Conservation (phyloP, 176 grass and related monocot genomes). For the Oryza nivara region DNA sequence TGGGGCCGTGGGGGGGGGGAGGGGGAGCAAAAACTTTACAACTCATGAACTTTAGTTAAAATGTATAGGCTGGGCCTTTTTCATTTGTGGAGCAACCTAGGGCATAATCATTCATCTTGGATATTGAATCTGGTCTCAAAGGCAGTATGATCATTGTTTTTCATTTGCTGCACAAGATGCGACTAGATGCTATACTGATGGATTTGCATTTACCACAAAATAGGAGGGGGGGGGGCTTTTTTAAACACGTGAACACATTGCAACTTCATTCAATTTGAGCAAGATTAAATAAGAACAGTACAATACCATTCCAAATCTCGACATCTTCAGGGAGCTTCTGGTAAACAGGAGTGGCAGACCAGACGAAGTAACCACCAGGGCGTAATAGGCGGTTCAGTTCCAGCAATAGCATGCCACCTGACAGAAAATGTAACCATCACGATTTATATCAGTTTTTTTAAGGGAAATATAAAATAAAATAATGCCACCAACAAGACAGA, state of each 20-base stretch:
- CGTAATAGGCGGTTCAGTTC: slow-evolving; percentile 92
- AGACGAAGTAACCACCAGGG: slow-evolving; percentile 95
- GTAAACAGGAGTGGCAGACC: slow-evolving; percentile 99
- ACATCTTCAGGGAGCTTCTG: slow-evolving; percentile 85
- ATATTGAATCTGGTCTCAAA: neutral
- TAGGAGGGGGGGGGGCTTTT: neutral
- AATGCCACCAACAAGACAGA: slow-evolving; percentile 41
- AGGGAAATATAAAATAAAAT: slow-evolving; percentile 1
- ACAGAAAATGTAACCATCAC: slow-evolving; percentile 25
- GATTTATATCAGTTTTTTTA: slow-evolving; percentile 25
- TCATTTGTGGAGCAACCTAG: neutral
- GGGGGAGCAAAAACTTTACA: neutral
- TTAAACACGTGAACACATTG: neutral
- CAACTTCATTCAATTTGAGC: neutral
- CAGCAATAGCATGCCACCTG: slow-evolving; percentile 94
- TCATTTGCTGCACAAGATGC: neutral
- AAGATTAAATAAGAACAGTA: slow-evolving; percentile 22
- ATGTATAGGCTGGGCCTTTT: neutral
- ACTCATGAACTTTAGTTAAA: neutral
- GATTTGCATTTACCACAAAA: neutral
- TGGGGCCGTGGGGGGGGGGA: too few relatives aligned
- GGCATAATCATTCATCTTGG: neutral
- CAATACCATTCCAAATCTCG: slow-evolving; percentile 90
- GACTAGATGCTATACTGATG: slow-evolving; percentile 11
- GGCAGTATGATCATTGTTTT: neutral